Evolutionary conservation across 1,139 yeast genomes (phyloP).

Genomic region (Suhomyces bribrorum): DNA sequence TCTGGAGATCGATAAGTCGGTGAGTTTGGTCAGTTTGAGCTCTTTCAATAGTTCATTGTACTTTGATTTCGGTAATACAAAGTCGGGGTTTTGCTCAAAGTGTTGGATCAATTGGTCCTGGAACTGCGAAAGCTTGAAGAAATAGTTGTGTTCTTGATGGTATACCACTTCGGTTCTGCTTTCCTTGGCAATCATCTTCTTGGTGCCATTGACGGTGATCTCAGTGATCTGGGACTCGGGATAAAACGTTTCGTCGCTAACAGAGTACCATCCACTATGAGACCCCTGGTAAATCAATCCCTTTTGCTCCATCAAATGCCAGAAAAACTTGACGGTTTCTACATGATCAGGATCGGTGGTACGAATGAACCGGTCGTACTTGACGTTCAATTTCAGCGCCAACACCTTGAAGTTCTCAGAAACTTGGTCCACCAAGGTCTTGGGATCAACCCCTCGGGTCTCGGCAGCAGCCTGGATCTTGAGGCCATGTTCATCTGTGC

Average conservation of each 20-base stretch:
- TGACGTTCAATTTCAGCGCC: conserved; percentile 57
- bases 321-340: conserved; percentile 61
- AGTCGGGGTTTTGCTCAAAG: conserved; percentile 51
- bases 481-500: conserved; percentile 96
- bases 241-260: conserved; percentile 92
- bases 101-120: conserved; percentile 53
- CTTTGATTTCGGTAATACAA: conserved; percentile 65
- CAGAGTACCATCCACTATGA: conserved; percentile 93
- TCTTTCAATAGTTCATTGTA: conserved; percentile 60
- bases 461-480: conserved; percentile 80
- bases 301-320: conserved; percentile 60
- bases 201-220: conserved; percentile 36
- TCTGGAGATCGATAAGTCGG: conserved; percentile 81
- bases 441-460: conserved; percentile 53
- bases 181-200: conserved; percentile 60
- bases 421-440: conserved; percentile 70
- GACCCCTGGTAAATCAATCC: conserved; percentile 78
- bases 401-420: conserved; percentile 63
- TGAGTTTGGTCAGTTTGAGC: conserved; percentile 46
- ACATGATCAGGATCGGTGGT: conserved; percentile 86
- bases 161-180: conserved; percentile 73
- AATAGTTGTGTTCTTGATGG: conserved; percentile 83
- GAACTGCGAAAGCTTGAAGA: conserved; percentile 69
- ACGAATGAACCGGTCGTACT: conserved; percentile 77
- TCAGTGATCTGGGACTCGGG: conserved; percentile 75